Percentiles rank a stretch among this genome's conserved stretches.
Evolutionary conservation across 345 rosid species (phyloP).

Genomic region (Syzygium oleosum): DNA sequence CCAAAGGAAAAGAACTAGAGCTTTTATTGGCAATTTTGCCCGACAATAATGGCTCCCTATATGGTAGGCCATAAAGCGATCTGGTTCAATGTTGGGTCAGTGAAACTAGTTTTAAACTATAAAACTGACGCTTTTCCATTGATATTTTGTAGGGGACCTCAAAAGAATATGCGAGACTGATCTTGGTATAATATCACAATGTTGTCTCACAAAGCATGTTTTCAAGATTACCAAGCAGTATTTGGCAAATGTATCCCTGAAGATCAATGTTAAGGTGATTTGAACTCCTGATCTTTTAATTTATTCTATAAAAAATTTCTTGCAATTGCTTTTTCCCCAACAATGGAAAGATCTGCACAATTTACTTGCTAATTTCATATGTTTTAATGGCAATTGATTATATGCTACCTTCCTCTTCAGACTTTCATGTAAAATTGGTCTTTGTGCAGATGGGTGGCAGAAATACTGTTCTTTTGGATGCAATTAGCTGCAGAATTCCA

Average conservation of each 20-base stretch:
- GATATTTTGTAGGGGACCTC: conserved; percentile 61
- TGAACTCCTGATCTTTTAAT: background rate
- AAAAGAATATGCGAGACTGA: conserved; percentile 98
- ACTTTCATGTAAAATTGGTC: background rate
- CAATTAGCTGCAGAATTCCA: conserved; percentile 95
- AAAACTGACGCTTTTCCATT: background rate
- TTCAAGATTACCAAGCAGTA: conserved; percentile 97
- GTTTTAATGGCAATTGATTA: background rate
- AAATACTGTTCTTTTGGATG: conserved; percentile 94
- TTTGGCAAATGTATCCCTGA: conserved; percentile 88
- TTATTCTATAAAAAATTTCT: background rate
- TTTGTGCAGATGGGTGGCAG: conserved; percentile 92
- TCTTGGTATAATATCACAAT: conserved; percentile 91
- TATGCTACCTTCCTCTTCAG: background rate
- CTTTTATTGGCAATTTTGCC: conserved; percentile 89
- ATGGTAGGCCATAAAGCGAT: conserved; percentile 39
- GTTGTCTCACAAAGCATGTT: conserved; percentile 95
- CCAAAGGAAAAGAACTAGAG: conserved; percentile 95
- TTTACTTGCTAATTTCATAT: background rate
- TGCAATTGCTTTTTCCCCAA: background rate
- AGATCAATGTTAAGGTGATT: conserved; percentile 87
- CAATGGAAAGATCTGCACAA: background rate
- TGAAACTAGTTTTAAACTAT: background rate
- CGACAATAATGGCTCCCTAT: conserved; percentile 92
- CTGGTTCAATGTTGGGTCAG: background rate